Percentiles rank a stretch among this genome's conserved stretches.
Evolutionary conservation across 306 rosid genomes (phyloP).

Genomic region (Trifolium subterraneum): DNA sequence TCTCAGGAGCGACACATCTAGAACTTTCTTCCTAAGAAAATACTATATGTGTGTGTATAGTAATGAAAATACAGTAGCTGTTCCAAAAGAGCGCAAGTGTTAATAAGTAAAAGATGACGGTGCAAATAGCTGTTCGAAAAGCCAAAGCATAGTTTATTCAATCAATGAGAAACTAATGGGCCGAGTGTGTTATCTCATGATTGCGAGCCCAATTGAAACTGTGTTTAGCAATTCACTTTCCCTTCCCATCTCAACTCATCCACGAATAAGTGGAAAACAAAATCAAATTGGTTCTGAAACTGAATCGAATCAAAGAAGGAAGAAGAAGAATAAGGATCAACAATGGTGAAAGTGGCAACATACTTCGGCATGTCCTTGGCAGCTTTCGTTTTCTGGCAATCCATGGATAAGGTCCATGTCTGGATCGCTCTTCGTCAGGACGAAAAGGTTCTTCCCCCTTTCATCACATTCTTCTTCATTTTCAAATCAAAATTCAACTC

Average conservation of each 20-base stretch:
- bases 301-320: slow-evolving; percentile 25
- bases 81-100: no score
- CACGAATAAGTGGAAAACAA: neutral
- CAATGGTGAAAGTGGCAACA: slow-evolving; percentile 80
- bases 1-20: no score
- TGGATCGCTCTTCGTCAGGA: slow-evolving; percentile 99
- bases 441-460: slow-evolving; percentile 67
- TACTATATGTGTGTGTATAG: no score
- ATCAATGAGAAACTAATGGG: neutral
- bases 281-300: neutral
- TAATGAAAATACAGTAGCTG: no score
- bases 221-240: neutral
- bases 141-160: neutral
- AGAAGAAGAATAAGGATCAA: neutral
- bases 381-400: slow-evolving; percentile 89
- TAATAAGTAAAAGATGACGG: no score
- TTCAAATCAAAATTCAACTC: neutral
- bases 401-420: slow-evolving; percentile 92
- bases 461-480: neutral
- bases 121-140: neutral
- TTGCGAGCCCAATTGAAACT: neutral
- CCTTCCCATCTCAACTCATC: neutral
- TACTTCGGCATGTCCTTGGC: slow-evolving; percentile 93
- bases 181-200: neutral
- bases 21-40: no score